Percentiles rank a stretch among this genome's conserved stretches.
These are phyloP conservation scores for Alternaria metachromatica DNA, from an alignment of 2,329 filamentous ascomycete genomes.

Conservation along the genomic window DNA sequence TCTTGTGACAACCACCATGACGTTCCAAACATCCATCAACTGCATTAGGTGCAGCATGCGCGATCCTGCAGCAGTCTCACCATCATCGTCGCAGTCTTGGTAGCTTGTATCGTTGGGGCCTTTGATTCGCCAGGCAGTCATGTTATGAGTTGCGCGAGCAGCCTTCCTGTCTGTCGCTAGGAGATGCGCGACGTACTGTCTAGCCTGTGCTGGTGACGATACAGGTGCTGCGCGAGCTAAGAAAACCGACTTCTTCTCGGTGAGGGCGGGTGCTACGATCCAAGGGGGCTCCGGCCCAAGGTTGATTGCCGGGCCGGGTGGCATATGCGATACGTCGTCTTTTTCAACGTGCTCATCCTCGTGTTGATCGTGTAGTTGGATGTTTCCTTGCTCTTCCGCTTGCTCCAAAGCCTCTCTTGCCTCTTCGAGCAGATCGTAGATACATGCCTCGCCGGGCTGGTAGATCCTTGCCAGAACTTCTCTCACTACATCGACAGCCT, in stretches of 20 bases:
- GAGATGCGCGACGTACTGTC: conserved; percentile 74
- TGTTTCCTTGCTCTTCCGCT: conserved; percentile 36
- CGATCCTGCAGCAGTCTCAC: conserved; percentile 88
- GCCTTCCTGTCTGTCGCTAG: conserved; percentile 83
- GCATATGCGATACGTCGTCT: not conserved
- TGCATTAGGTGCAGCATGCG: conserved; percentile 89
- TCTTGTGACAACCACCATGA: conserved; percentile 88
- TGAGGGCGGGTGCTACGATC: conserved; percentile 74
- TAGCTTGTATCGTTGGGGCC: conserved; percentile 64
- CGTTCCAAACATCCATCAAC: conserved; percentile 91
- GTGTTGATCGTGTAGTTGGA: conserved; percentile 33
- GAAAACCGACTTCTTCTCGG: conserved; percentile 88
- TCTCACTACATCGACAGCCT: conserved; percentile 72
- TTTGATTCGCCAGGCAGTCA: conserved; percentile 88
- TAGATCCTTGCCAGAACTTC: conserved; percentile 72
- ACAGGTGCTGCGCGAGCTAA: conserved; percentile 78
- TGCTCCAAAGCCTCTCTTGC: conserved; percentile 60
- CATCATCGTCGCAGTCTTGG: conserved; percentile 96
- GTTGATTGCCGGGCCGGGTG: conserved; percentile 22
- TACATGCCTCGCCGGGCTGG: conserved; percentile 76
- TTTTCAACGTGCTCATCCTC: conserved; percentile 13
- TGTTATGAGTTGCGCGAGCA: conserved; percentile 90
- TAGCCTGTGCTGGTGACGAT: conserved; percentile 72
- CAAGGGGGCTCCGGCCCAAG: conserved; percentile 64
- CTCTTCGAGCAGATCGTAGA: conserved; percentile 89